Evolutionary conservation across 2,329 filamentous ascomycete genomes (phyloP), one percentile per base, ranked within the genome.

Genomic region (Karstenula rhodostoma): DNA sequence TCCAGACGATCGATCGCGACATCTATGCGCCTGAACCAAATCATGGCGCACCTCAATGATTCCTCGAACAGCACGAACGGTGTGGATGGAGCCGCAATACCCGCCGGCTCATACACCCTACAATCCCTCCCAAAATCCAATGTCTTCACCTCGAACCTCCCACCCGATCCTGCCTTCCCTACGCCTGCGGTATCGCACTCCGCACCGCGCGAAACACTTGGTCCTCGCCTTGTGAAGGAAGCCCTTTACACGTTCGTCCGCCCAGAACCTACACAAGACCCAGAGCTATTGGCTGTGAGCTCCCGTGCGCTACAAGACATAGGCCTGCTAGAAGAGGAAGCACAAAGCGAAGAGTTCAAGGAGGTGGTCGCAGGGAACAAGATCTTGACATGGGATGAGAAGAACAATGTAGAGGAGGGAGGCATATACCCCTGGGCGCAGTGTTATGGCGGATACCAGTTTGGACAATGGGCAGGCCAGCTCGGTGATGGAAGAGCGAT

Each of bases 361-460:
- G 84, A 90, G 61, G 84, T 93, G 0, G 90, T 96, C 7, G 88
- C 91, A 0, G 95, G 95, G 2, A 96, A 95, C 75, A 89, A 88
- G 72, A 85, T 97, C 15, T 87, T 91, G 58, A 94, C 93, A 52
- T 91, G 90, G 87, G 86, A 93, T 65, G 86, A 90, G 60, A 85
- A 88, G 5, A 68, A 76, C 42, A 71, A 67, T 25, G 27, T 67
- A 19, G 68, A 72, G 27, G 62, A 66, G n/a, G 74, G 66, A 32
- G 90, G 91, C 22, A 88, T 95, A 46, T 99, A 99, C 76, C 94
- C 95, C 0, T 99, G 95, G 95, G 94, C 95, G 33, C 95, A 99
- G 80, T 98, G 95, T 80, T 99, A 99, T 77, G 95, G 95, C 59
- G 94, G 94, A 58, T 82, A 84, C 69, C 78, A 80, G 52, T 79